Evolutionary conservation across 129 eudicot genomes (phyloP).

Genomic region (Flaveria bidentis): DNA sequence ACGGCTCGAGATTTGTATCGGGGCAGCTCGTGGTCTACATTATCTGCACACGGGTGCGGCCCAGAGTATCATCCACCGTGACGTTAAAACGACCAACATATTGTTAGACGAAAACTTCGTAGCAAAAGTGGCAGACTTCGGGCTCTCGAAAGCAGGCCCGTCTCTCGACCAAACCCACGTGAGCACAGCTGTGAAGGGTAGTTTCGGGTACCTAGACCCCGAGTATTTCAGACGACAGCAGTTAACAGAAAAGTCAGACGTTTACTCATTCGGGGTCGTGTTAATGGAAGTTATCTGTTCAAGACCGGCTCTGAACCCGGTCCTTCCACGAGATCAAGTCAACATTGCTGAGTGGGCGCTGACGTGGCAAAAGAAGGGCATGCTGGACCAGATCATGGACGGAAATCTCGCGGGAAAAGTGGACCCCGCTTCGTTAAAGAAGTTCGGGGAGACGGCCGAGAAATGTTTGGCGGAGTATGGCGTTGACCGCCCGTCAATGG

Average conservation of each 20-base stretch:
- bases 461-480: constrained; percentile 83
- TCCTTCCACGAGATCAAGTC: constrained; percentile 75
- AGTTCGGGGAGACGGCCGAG: constrained; percentile 73
- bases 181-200: constrained; percentile 72
- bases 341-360: constrained; percentile 90
- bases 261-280: constrained; percentile 67
- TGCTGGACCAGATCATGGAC: constrained; percentile 63
- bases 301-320: constrained; percentile 71
- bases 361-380: constrained; percentile 63
- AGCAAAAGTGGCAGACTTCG: constrained; percentile 81
- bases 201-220: constrained; percentile 45
- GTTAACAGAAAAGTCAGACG: constrained; percentile 32
- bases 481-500: constrained; percentile 74
- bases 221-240: constrained; percentile 41
- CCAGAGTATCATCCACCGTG: constrained; percentile 70
- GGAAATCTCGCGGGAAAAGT: constrained; percentile 44
- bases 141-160: constrained; percentile 79
- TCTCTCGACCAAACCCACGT: constrained; percentile 81
- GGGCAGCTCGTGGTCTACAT: constrained; percentile 80
- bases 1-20: constrained; percentile 66
- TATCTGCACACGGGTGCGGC: constrained; percentile 83
- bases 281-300: constrained; percentile 75
- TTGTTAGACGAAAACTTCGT: constrained; percentile 70
- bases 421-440: constrained; percentile 48
- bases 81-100: constrained; percentile 78